Evolutionary conservation across 495 filamentous ascomycete genomes (phyloP), one percentile per base, ranked within the genome.

Genomic region (Aspergillus egyptiacus): DNA sequence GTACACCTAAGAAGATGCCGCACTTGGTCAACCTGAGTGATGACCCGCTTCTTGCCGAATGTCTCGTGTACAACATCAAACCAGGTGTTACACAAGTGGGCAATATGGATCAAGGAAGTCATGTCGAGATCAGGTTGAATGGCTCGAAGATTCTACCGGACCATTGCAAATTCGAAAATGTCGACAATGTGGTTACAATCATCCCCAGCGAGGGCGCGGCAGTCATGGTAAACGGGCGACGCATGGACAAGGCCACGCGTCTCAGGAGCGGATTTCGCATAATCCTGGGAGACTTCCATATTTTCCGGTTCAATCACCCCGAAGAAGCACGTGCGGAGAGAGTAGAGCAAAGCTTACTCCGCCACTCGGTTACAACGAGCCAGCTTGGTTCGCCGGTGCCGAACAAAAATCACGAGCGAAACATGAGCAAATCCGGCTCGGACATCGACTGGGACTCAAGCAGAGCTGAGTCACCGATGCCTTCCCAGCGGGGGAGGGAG

Each of bases 21-120:
- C 93, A 99, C 79, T 73, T 99, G 63, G 93, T 99, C 69, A 99
- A 99, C 60, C 70, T 99, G 15, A 95, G 89, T 54, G 93, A 99
- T 62, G 93, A 99, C 60, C 93, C 93, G 4, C 72, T 99, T 15
- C 73, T 99, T 25, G 91, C 91, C 18, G 93, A 97, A 69, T 99
- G 94, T 68, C 76, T 99, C 50, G 87, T 99, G 19, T 99, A 99
- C 69, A 97, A 97, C 59, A 84, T 99, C 57, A 97, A 97, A 66
- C 91, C 93, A 10, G 93, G 93, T 11, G 85, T 79, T 17, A 97
- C 94, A 2, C 89, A 84, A 3, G 90, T 97, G 24, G 93, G 93
- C 17, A 96, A 97, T 60, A 86, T 93, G 48, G 84, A 87, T 48
- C 77, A 82, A n/a, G 81, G 83, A 33, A 82, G 82, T 55, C 80